A percentile compares a stretch with the other conserved stretches of the same genome.
Conservation (phyloP, 169 alveolate genomes). For the Cryptosporidium felis region DNA sequence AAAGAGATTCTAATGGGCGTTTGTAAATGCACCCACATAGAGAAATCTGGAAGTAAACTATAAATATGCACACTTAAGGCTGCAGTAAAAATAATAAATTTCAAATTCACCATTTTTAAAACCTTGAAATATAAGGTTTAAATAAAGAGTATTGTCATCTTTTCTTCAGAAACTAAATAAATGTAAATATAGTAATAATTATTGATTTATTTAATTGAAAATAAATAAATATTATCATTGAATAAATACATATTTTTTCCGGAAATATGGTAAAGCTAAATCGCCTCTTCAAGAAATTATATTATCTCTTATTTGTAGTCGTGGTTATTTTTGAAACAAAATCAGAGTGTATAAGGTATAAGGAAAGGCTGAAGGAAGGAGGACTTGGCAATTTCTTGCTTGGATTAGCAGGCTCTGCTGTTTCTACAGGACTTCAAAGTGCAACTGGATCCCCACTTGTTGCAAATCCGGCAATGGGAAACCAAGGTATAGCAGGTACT, state of each 20-base stretch:
- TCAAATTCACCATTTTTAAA: too few relatives aligned
- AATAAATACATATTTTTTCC: too few relatives aligned
- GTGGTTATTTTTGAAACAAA: background rate
- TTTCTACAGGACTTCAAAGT: slow-evolving; percentile 21
- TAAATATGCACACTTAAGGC: too few relatives aligned
- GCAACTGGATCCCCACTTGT: slow-evolving; percentile 63
- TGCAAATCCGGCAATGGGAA: slow-evolving; percentile 36
- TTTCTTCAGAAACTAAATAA: too few relatives aligned
- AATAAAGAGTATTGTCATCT: too few relatives aligned
- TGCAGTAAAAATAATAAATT: too few relatives aligned
- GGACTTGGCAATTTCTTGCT: slow-evolving; percentile 52
- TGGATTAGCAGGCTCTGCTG: slow-evolving; percentile 54
- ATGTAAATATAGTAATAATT: background rate
- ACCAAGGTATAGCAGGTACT: background rate
- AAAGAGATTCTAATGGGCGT: too few relatives aligned
- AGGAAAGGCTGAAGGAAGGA: slow-evolving; percentile 39
- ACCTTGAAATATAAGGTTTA: too few relatives aligned
- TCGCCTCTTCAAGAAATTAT: background rate
- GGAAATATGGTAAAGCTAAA: background rate
- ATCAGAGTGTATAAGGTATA: slow-evolving; percentile 34
- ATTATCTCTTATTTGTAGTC: background rate
- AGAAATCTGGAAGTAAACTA: too few relatives aligned
- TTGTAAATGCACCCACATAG: too few relatives aligned
- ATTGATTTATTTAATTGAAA: background rate
- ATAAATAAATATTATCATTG: background rate